Evolutionary conservation across 2,329 filamentous ascomycete genomes (phyloP).

Genomic region (Fusarium cyanostomum): DNA sequence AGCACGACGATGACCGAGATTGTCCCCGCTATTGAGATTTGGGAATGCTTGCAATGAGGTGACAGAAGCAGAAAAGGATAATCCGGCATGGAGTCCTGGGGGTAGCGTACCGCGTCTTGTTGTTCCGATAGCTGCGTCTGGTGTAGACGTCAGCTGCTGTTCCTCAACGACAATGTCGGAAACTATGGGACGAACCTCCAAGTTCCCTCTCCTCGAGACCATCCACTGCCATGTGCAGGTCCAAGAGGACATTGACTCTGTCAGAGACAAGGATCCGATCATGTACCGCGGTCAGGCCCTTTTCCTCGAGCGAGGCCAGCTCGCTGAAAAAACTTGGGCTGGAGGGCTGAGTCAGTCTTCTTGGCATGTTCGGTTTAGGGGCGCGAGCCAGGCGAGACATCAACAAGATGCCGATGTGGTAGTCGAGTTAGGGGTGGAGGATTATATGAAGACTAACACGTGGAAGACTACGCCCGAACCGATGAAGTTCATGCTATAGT

Average conservation of each 20-base stretch:
- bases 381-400: slow-evolving; percentile 35
- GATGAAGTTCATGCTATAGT: slow-evolving; percentile 70
- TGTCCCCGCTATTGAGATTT: slow-evolving; percentile 24
- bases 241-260: slow-evolving; percentile 70
- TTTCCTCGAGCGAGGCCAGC: slow-evolving; percentile 52
- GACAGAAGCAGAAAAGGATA: slow-evolving; percentile 18
- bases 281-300: slow-evolving; percentile 50
- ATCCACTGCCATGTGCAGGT: slow-evolving; percentile 73
- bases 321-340: slow-evolving; percentile 54
- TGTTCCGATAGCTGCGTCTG: slow-evolving; percentile 48
- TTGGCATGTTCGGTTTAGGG: slow-evolving; percentile 30
- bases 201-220: slow-evolving; percentile 71
- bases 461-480: slow-evolving; percentile 76
- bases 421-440: slow-evolving; percentile 14
- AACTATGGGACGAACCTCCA: slow-evolving; percentile 43
- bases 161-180: slow-evolving; percentile 35
- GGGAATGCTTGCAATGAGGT: slow-evolving; percentile 30
- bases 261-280: slow-evolving; percentile 70
- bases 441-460: slow-evolving; percentile 50
- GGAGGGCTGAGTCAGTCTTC: slow-evolving; percentile 36
- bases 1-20: slow-evolving; percentile 18
- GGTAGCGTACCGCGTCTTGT: slow-evolving; percentile 48
- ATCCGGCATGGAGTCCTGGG: slow-evolving; percentile 25
- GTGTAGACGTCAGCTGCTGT: slow-evolving; percentile 38
- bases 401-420: slow-evolving; percentile 31